Percentiles rank a stretch among this genome's conserved stretches.
phyloP scores from a whole-genome alignment of 768 basidiomycete genomes.

The Kwoniella pini region DNA sequence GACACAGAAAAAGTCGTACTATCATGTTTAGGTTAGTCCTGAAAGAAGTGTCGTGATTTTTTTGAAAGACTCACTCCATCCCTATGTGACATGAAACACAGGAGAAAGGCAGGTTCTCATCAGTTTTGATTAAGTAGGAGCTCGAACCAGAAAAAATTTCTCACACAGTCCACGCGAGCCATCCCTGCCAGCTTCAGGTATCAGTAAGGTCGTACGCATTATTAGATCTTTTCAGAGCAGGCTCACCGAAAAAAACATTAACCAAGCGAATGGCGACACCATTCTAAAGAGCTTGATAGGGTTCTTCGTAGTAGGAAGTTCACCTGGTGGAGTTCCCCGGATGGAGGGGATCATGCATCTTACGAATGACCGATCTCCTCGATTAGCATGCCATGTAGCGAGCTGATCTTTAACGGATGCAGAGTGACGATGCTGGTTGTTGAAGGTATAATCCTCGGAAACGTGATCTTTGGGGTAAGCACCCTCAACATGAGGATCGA shows the following conservation, averaged over 20 bases:
- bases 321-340: conserved; percentile 10
- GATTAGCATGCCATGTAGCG: conserved; percentile 40
- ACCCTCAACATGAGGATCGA: background rate
- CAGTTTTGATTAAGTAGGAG: too few relatives aligned
- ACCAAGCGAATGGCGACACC: conserved; percentile 48
- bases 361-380: conserved; percentile 39
- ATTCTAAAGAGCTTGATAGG: conserved; percentile 48
- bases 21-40: too few relatives aligned
- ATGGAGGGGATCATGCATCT: conserved; percentile 38
- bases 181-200: conserved; percentile 61
- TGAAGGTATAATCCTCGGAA: conserved; percentile 2
- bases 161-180: conserved; percentile 76
- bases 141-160: too few relatives aligned
- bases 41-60: too few relatives aligned
- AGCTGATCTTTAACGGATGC: conserved; percentile 35
- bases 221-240: too few relatives aligned
- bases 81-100: too few relatives aligned
- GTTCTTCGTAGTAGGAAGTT: conserved; percentile 39
- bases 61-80: too few relatives aligned
- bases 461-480: conserved; percentile 8
- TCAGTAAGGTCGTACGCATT: too few relatives aligned
- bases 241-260: conserved; percentile 49
- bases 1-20: conserved; percentile 82
- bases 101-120: too few relatives aligned
- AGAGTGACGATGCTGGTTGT: conserved; percentile 4